phyloP scores from a whole-genome alignment of 768 basidiomycete species.

The Thelephora aurantiotincta region DNA sequence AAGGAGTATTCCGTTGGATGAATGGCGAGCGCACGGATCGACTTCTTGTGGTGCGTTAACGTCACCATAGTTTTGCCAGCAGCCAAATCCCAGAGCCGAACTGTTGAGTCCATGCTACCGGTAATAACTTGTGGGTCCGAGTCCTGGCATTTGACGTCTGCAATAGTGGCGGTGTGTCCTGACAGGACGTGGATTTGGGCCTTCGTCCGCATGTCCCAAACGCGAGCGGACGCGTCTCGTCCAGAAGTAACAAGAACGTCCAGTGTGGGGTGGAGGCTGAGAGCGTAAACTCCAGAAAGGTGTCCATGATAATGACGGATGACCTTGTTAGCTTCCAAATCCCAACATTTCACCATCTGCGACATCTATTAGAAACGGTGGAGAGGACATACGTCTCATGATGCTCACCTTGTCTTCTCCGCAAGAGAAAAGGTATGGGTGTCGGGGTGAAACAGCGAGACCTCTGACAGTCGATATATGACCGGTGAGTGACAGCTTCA shows the following conservation, averaged over 20 bases:
- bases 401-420: conserved; percentile 86
- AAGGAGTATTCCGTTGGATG: conserved; percentile 97
- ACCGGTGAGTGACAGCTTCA: conserved; percentile 92
- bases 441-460: conserved; percentile 79
- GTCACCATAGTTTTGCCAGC: conserved; percentile 96
- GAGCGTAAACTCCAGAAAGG: conserved; percentile 90
- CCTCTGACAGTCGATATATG: conserved; percentile 97
- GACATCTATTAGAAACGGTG: neutral
- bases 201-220: conserved; percentile 99
- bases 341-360: conserved; percentile 99
- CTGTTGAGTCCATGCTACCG: conserved; percentile 95
- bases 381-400: neutral
- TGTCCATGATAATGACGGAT: conserved; percentile 99
- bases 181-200: conserved; percentile 87
- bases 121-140: conserved; percentile 98
- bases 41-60: conserved; percentile 99
- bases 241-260: conserved; percentile 93
- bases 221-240: conserved; percentile 90
- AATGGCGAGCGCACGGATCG: conserved; percentile 84
- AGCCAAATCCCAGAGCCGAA: conserved; percentile 93
- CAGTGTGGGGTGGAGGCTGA: conserved; percentile 88
- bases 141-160: conserved; percentile 92
- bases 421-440: conserved; percentile 95
- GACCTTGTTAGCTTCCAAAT: conserved; percentile 96
- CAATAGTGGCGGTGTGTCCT: conserved; percentile 91